phyloP scores from a whole-genome alignment of 2,329 filamentous ascomycete genomes.

The Phoma sp. region DNA sequence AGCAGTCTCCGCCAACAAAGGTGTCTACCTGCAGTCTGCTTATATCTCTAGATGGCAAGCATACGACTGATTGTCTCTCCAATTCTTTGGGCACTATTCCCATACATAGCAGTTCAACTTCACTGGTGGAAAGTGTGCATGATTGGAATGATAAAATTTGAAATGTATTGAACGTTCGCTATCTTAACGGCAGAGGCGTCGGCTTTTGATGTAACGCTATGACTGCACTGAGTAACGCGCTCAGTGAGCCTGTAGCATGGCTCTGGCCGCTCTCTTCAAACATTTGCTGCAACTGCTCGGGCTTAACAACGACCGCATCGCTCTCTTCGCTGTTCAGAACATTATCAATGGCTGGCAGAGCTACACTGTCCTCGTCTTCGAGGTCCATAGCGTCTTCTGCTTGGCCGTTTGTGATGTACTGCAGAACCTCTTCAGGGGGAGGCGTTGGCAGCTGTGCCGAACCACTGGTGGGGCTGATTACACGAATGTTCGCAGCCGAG shows the following conservation, averaged over 20 bases:
- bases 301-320: slow-evolving; percentile 66
- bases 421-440: slow-evolving; percentile 45
- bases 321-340: slow-evolving; percentile 49
- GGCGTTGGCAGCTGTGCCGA: slow-evolving; percentile 37
- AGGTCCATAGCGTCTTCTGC: slow-evolving; percentile 16
- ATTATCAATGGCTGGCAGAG: slow-evolving; percentile 16
- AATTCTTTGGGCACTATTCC: no score
- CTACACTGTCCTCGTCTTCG: not conserved
- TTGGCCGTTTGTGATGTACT: slow-evolving; percentile 18
- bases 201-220: slow-evolving; percentile 61
- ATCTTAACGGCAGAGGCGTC: slow-evolving; percentile 7
- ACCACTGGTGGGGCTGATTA: slow-evolving; percentile 43
- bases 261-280: slow-evolving; percentile 69
- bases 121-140: no score
- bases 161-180: slow-evolving; percentile 8
- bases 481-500: slow-evolving; percentile 73
- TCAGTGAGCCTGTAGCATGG: slow-evolving; percentile 73
- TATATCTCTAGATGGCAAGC: no score
- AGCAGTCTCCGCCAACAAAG: no score
- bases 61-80: no score
- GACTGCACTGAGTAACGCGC: slow-evolving; percentile 78
- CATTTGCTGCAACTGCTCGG: slow-evolving; percentile 71
- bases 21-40: no score
- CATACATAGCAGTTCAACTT: no score
- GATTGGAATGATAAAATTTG: no score